A percentile compares a stretch with the other conserved stretches of the same genome.
Conservation (phyloP, 345 rosid species). For the Citrus sp. region DNA sequence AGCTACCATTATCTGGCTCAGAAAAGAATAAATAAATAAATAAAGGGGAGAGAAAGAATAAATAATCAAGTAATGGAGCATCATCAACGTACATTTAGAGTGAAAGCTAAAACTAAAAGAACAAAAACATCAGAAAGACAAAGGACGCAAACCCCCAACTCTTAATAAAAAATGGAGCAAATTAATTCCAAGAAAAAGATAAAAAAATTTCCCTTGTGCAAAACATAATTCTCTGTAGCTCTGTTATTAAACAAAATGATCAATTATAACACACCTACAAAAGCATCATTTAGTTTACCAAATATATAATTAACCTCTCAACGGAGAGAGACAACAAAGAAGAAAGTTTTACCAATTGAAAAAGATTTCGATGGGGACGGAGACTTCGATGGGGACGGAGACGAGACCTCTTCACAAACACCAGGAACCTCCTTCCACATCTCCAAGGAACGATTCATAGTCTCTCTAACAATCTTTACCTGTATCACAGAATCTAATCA, state of each 20-base stretch:
- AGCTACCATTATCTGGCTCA: slow-evolving; percentile 49
- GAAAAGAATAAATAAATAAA: slow-evolving; percentile 5
- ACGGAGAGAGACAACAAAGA: not conserved
- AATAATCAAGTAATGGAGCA: slow-evolving; percentile 5
- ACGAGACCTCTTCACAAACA: slow-evolving; percentile 39
- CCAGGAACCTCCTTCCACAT: slow-evolving; percentile 70
- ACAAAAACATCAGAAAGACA: not conserved
- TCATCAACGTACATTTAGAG: not conserved
- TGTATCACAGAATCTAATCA: slow-evolving; percentile 23
- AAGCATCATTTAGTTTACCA: not conserved
- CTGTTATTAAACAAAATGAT: not conserved
- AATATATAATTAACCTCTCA: not conserved
- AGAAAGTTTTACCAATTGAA: slow-evolving; percentile 32
- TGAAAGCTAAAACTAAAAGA: not conserved
- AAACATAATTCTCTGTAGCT: not conserved
- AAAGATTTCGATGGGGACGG: slow-evolving; percentile 42
- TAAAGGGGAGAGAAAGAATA: not conserved
- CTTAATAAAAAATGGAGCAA: not conserved
- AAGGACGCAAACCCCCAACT: not conserved
- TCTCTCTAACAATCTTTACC: slow-evolving; percentile 90
- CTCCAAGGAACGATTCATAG: slow-evolving; percentile 71
- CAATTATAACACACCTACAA: not conserved
- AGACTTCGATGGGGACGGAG: slow-evolving; percentile 35
- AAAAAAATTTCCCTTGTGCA: not conserved
- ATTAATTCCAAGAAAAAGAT: not conserved